Percentiles rank a stretch among this genome's conserved stretches.
Evolutionary conservation across 2,329 filamentous ascomycete species (phyloP).

Genomic region (Beauveria australis): DNA sequence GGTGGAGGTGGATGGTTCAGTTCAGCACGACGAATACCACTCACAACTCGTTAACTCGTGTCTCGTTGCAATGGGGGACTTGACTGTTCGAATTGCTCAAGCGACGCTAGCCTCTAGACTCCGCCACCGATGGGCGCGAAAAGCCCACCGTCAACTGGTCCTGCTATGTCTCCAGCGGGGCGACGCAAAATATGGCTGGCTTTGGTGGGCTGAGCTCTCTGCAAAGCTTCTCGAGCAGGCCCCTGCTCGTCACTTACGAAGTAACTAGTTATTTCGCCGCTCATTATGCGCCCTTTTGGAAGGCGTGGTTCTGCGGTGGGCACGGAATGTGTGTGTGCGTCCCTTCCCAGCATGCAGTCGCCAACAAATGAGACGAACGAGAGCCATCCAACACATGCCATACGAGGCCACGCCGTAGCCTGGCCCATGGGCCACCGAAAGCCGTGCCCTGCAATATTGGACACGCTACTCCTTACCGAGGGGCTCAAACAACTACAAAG

Average conservation of each 20-base stretch:
- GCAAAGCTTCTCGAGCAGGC: not conserved
- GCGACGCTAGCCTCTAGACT: not conserved
- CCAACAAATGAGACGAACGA: not conserved
- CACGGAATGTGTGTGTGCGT: not conserved
- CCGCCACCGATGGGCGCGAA: not conserved
- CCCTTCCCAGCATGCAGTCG: not conserved
- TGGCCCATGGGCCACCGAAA: not conserved
- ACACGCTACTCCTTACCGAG: not conserved
- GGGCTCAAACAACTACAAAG: not conserved
- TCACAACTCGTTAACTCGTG: not conserved
- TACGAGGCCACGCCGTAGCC: not conserved
- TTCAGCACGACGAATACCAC: not conserved
- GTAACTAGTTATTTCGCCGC: not conserved
- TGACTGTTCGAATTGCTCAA: not conserved
- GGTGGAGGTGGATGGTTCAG: not conserved
- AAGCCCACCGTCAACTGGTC: not conserved
- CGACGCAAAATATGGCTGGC: not conserved
- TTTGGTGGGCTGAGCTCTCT: not conserved
- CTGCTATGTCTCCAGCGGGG: not conserved
- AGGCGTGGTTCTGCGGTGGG: not conserved
- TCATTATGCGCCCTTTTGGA: not conserved
- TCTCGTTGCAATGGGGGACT: not conserved
- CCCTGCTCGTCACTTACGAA: not conserved
- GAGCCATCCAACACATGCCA: not conserved
- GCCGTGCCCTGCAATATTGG: conserved; percentile 6